These are phyloP conservation scores for Malus hybrid DNA, from an alignment of 331 rosid genomes.

Conservation along the genomic window DNA sequence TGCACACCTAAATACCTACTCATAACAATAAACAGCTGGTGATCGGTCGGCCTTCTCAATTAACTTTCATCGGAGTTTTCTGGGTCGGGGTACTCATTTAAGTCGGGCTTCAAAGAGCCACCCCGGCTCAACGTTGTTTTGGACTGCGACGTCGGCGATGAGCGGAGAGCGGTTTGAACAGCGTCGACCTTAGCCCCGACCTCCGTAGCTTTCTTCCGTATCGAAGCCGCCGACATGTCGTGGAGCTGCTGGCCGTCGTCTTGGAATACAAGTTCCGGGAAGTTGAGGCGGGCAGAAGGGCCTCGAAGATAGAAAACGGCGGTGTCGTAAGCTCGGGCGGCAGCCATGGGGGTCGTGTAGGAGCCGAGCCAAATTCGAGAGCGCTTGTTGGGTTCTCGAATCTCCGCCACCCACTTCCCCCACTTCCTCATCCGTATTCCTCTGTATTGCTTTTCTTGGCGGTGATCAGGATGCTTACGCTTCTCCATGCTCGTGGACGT, in stretches of 20 bases:
- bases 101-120: slow-evolving; percentile 41
- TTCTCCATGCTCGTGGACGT: slow-evolving; percentile 18
- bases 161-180: slow-evolving; percentile 42
- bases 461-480: slow-evolving; percentile 22
- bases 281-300: slow-evolving; percentile 85
- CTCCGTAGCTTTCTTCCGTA: slow-evolving; percentile 75
- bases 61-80: slow-evolving; percentile 51
- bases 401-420: slow-evolving; percentile 99
- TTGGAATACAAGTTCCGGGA: slow-evolving; percentile 65
- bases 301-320: slow-evolving; percentile 87
- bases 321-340: slow-evolving; percentile 97
- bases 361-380: slow-evolving; percentile 98
- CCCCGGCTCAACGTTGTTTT: slow-evolving; percentile 15
- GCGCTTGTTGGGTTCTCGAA: slow-evolving; percentile 90
- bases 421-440: slow-evolving; percentile 99
- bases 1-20: neutral
- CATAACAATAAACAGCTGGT: neutral
- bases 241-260: slow-evolving; percentile 31
- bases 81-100: slow-evolving; percentile 77
- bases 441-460: slow-evolving; percentile 60
- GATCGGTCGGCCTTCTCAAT: neutral
- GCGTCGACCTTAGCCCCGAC: slow-evolving; percentile 96
- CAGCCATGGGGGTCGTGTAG: slow-evolving; percentile 77
- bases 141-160: slow-evolving; percentile 26
- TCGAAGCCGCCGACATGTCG: slow-evolving; percentile 69